Conservation (phyloP, 2,329 filamentous ascomycete genomes). For the Tolypocladium sp. region DNA sequence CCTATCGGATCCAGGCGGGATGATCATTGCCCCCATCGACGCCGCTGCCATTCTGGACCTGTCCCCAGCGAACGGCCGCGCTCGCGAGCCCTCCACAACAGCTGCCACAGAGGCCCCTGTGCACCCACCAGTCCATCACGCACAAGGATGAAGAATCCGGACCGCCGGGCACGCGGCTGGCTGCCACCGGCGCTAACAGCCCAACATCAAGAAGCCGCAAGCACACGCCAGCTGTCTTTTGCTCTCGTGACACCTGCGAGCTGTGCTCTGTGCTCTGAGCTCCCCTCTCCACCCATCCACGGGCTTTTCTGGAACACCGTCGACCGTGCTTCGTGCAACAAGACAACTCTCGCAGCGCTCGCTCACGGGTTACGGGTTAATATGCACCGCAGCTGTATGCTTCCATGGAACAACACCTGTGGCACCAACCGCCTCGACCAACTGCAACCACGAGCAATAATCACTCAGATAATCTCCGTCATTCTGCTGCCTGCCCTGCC, state of each 20-base stretch:
- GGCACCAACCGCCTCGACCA: neutral
- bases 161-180: neutral
- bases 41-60: neutral
- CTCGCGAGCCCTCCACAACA: neutral
- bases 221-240: neutral
- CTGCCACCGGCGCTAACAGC: neutral
- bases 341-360: neutral
- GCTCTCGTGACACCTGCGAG: neutral
- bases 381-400: neutral
- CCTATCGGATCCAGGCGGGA: neutral
- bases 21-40: neutral
- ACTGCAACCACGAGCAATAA: neutral
- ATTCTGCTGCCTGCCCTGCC: neutral
- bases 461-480: neutral
- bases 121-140: no score
- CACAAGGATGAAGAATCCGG: neutral
- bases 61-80: no score
- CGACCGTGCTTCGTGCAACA: neutral
- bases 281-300: neutral
- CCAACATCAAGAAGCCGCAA: neutral
- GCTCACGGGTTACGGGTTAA: neutral
- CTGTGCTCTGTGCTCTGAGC: neutral
- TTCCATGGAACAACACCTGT: neutral
- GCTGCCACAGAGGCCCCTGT: neutral
- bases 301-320: neutral